phyloP scores from a whole-genome alignment of 2,329 filamentous ascomycete genomes.

The Exophiala oligosperma region DNA sequence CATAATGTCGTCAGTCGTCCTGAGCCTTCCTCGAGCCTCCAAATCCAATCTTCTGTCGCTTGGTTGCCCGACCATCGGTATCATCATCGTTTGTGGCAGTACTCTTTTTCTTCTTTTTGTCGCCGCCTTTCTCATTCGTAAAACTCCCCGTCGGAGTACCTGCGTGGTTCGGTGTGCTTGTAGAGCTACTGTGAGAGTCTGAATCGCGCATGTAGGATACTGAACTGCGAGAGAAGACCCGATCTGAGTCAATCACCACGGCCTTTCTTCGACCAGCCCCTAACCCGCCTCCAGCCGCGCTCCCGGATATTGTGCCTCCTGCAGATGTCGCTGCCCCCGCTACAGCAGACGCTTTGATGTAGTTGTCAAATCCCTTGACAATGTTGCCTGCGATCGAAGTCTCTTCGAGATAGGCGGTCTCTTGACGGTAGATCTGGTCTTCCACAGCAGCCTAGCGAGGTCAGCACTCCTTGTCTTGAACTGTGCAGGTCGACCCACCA shows the following conservation, averaged over 20 bases:
- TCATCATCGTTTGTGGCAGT: slow-evolving; percentile 39
- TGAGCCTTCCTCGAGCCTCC: slow-evolving; percentile 23
- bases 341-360: slow-evolving; percentile 81
- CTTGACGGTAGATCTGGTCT: slow-evolving; percentile 79
- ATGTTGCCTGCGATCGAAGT: slow-evolving; percentile 86
- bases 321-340: slow-evolving; percentile 36
- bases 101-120: slow-evolving; percentile 40
- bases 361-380: slow-evolving; percentile 95
- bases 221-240: slow-evolving; percentile 51
- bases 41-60: slow-evolving; percentile 30
- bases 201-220: slow-evolving; percentile 44
- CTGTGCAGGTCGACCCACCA: slow-evolving; percentile 44
- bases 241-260: slow-evolving; percentile 45
- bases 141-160: slow-evolving; percentile 44
- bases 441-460: slow-evolving; percentile 61
- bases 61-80: slow-evolving; percentile 28
- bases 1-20: slow-evolving; percentile 23
- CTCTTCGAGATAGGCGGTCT: slow-evolving; percentile 86
- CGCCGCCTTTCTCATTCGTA: slow-evolving; percentile 42
- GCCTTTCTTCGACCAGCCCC: slow-evolving; percentile 44
- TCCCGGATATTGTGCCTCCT: slow-evolving; percentile 50
- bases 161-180: slow-evolving; percentile 48
- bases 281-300: slow-evolving; percentile 33
- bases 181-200: slow-evolving; percentile 36
- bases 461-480: slow-evolving; percentile 1